A percentile compares a stretch with the other conserved stretches of the same genome.
These are phyloP conservation scores for Volvariella volvacea DNA, from an alignment of 1,284 basidiomycete species.

Conservation along the genomic window DNA sequence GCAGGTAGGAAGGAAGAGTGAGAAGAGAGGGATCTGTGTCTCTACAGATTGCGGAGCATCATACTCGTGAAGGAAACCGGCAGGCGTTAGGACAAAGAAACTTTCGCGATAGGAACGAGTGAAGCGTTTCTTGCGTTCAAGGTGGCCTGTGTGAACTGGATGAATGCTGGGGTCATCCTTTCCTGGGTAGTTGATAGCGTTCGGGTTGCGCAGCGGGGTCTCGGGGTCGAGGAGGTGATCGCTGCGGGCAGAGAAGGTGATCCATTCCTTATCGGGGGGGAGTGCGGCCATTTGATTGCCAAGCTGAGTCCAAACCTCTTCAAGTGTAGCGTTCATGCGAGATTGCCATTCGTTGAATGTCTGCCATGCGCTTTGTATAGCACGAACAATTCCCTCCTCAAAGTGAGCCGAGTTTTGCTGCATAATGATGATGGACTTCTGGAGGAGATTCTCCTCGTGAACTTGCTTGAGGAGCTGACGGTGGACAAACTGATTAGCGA, in stretches of 20 bases:
- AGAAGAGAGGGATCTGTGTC: slow-evolving; percentile 73
- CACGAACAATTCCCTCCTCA: slow-evolving; percentile 93
- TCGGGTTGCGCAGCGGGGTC: slow-evolving; percentile 82
- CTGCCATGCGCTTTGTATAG: slow-evolving; percentile 94
- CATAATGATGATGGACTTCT: slow-evolving; percentile 99
- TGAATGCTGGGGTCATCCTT: slow-evolving; percentile 90
- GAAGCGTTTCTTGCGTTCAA: slow-evolving; percentile 97
- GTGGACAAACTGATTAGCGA: slow-evolving; percentile 75
- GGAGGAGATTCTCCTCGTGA: slow-evolving; percentile 95
- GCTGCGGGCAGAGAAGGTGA: slow-evolving; percentile 88
- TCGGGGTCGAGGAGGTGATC: slow-evolving; percentile 98
- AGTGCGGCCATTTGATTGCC: slow-evolving; percentile 79
- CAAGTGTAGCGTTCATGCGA: slow-evolving; percentile 75
- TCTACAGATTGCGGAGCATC: slow-evolving; percentile 56
- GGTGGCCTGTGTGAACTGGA: slow-evolving; percentile 84
- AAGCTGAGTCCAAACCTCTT: slow-evolving; percentile 77
- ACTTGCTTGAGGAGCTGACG: slow-evolving; percentile 92
- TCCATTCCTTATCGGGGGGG: slow-evolving; percentile 94
- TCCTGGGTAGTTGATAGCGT: slow-evolving; percentile 82
- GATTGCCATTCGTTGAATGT: slow-evolving; percentile 97
- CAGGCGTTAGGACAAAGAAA: slow-evolving; percentile 92
- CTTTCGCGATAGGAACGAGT: slow-evolving; percentile 85
- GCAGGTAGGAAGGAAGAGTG: slow-evolving; percentile 91
- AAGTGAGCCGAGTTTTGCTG: slow-evolving; percentile 98
- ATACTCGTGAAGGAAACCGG: slow-evolving; percentile 95